phyloP scores from a whole-genome alignment of 148 eudicot species.

The Chenopodium quinoa region DNA sequence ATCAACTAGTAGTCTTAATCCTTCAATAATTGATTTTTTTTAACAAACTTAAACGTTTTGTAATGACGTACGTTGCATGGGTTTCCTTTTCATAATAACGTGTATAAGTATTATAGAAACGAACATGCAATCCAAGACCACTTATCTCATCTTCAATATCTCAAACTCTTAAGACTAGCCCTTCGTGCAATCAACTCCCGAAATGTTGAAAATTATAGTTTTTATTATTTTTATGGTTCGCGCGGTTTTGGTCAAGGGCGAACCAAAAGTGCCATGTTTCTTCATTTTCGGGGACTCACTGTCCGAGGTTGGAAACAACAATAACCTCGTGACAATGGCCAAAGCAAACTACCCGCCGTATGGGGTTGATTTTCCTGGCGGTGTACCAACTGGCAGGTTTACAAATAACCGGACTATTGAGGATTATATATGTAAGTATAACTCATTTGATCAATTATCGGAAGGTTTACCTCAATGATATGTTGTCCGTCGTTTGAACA shows the following conservation, averaged over 20 bases:
- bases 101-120: too few species aligned
- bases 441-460: neutral
- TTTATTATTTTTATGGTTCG: neutral
- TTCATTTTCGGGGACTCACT: constrained; percentile 24
- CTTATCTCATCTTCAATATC: too few species aligned
- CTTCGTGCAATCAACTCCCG: too few species aligned
- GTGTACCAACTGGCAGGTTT: constrained; percentile 19
- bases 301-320: constrained; percentile 15
- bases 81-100: too few species aligned
- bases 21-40: too few species aligned
- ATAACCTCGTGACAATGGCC: constrained; percentile 1
- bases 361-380: constrained; percentile 22
- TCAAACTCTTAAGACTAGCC: too few species aligned
- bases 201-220: constrained; percentile 6
- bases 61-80: too few species aligned
- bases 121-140: too few species aligned
- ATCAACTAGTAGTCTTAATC: too few species aligned
- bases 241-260: neutral
- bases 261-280: constrained; percentile 24
- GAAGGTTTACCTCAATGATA: too few species aligned
- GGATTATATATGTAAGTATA: neutral
- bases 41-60: too few species aligned
- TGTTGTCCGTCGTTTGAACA: too few species aligned
- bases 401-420: constrained; percentile 9
- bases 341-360: constrained; percentile 18